A percentile compares a stretch with the other conserved stretches of the same genome.
Evolutionary conservation across 169 alveolate genomes (phyloP).

Genomic region (Theileria sp.): DNA sequence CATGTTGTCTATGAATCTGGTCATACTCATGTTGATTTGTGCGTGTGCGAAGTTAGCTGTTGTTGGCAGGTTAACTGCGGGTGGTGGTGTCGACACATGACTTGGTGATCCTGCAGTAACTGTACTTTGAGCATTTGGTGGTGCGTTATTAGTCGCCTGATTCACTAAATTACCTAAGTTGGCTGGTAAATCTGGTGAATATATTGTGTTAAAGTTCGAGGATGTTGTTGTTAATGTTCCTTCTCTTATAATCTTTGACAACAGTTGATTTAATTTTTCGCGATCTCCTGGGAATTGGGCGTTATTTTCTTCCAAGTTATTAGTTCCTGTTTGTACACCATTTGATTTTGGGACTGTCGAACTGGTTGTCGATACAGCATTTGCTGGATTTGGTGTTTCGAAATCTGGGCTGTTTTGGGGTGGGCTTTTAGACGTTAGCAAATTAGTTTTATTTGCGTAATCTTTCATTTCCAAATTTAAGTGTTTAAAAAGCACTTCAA

Average conservation of each 20-base stretch:
- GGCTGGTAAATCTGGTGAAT: not conserved
- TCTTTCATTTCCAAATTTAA: conserved; percentile 68
- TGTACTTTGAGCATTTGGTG: not conserved
- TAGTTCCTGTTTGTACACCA: not conserved
- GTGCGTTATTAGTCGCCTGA: not conserved
- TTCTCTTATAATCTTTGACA: conserved; percentile 61
- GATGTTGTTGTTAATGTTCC: conserved; percentile 28
- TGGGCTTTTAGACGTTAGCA: conserved; percentile 11
- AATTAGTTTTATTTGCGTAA: conserved; percentile 42
- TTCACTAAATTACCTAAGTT: not conserved
- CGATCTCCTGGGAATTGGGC: not conserved
- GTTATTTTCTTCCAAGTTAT: not conserved
- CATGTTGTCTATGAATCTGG: conserved; percentile 29
- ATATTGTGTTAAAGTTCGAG: not conserved
- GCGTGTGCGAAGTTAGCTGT: conserved; percentile 12
- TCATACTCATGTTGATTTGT: conserved; percentile 18
- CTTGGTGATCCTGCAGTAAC: not conserved
- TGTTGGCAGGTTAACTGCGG: conserved; percentile 6
- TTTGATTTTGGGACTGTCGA: not conserved
- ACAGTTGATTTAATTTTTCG: conserved; percentile 50
- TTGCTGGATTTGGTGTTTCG: conserved; percentile 16
- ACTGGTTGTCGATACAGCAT: conserved; percentile 1
- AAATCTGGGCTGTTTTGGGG: conserved; percentile 49
- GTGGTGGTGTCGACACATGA: not conserved
- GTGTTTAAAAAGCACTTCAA: conserved; percentile 84